Percentiles rank a stretch among this genome's conserved stretches.
Conservation (phyloP, 495 filamentous ascomycete genomes). For the Penicillium alfredii region DNA sequence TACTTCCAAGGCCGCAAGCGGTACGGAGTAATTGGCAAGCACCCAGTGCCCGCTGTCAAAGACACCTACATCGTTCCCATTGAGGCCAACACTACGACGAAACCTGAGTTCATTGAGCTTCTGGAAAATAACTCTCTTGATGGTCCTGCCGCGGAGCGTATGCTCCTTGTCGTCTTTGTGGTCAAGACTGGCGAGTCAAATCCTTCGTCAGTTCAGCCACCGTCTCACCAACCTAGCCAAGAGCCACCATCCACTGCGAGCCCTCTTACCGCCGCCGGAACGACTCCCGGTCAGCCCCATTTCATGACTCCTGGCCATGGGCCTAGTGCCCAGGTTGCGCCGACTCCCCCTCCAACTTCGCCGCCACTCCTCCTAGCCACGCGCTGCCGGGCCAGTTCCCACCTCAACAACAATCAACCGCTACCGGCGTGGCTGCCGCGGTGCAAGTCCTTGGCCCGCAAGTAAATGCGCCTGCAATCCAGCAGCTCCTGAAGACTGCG, state of each 20-base stretch:
- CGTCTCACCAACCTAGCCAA: slow-evolving; percentile 38
- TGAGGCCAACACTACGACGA: slow-evolving; percentile 50
- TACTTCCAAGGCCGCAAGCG: slow-evolving; percentile 72
- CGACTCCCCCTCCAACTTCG: slow-evolving; percentile 26
- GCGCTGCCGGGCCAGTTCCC: slow-evolving; percentile 19
- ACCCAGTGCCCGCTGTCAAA: slow-evolving; percentile 58
- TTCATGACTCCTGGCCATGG: slow-evolving; percentile 25
- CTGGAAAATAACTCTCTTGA: slow-evolving; percentile 69
- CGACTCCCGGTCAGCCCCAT: slow-evolving; percentile 33
- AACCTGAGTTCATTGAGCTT: slow-evolving; percentile 70
- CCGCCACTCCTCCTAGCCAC: too few relatives aligned
- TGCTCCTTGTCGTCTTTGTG: slow-evolving; percentile 73
- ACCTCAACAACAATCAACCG: slow-evolving; percentile 9
- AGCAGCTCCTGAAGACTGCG: slow-evolving; percentile 61
- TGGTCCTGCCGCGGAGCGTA: slow-evolving; percentile 55
- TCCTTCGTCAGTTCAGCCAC: slow-evolving; percentile 40
- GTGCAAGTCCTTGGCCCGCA: slow-evolving; percentile 54
- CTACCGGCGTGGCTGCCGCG: slow-evolving; percentile 23
- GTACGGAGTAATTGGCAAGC: slow-evolving; percentile 76
- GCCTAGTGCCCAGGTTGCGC: slow-evolving; percentile 18
- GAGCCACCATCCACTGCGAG: slow-evolving; percentile 36
- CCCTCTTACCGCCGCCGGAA: slow-evolving; percentile 38
- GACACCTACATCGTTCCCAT: slow-evolving; percentile 75
- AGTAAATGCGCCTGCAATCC: slow-evolving; percentile 55
- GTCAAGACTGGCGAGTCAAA: slow-evolving; percentile 49